Evolutionary conservation across 2,329 filamentous ascomycete species (phyloP).

Genomic region (Camptophora hylomeconis): DNA sequence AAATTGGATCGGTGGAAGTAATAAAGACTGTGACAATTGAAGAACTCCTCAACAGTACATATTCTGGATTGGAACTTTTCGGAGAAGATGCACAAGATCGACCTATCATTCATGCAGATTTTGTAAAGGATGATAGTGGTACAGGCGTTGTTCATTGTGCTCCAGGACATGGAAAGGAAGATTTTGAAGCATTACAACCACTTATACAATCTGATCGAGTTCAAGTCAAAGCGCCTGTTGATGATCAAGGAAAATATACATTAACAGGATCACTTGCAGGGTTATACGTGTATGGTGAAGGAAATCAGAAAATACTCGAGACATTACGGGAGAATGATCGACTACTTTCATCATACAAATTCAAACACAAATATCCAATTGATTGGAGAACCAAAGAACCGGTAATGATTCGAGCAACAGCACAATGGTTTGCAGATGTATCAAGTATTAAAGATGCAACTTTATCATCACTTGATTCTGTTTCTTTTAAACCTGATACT

Average conservation of each 20-base stretch:
- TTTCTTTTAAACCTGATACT: conserved; percentile 65
- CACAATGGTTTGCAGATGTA: conserved; percentile 96
- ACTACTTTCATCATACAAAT: conserved; percentile 58
- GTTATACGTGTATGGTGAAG: conserved; percentile 57
- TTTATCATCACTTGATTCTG: conserved; percentile 53
- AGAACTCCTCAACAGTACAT: conserved; percentile 45
- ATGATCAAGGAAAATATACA: conserved; percentile 71
- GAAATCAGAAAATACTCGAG: conserved; percentile 55
- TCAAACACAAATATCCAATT: conserved; percentile 89
- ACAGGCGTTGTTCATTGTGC: conserved; percentile 91
- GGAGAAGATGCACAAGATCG: conserved; percentile 48
- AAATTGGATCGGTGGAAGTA: conserved; percentile 30
- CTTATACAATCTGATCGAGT: conserved; percentile 12
- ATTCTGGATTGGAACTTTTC: conserved; percentile 57
- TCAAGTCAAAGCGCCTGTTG: conserved; percentile 52
- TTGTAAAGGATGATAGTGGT: conserved; percentile 81
- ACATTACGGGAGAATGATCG: conserved; percentile 46
- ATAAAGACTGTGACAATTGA: conserved; percentile 18
- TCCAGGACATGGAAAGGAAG: conserved; percentile 91
- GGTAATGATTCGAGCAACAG: conserved; percentile 80
- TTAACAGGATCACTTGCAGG: conserved; percentile 65
- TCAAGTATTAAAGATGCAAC: conserved; percentile 66
- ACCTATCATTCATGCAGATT: conserved; percentile 68
- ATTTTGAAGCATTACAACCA: conserved; percentile 60
- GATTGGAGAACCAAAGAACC: conserved; percentile 95